Evolutionary conservation across 1,139 yeast genomes (phyloP).

Genomic region (Candida freyschussii): DNA sequence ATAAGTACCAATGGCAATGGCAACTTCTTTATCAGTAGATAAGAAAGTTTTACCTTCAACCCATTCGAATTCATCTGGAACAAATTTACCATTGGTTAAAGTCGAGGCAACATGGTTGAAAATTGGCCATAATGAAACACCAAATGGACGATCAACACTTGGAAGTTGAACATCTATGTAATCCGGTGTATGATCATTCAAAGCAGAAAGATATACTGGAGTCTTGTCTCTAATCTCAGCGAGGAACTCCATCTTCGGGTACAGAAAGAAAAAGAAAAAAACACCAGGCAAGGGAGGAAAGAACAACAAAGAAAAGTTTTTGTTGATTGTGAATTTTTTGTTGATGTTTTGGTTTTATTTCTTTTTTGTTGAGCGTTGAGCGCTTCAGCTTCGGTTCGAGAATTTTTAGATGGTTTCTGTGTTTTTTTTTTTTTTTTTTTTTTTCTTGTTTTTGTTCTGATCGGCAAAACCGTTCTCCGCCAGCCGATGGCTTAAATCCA

Average conservation of each 20-base stretch:
- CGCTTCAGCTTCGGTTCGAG: neutral
- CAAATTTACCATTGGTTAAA: slow-evolving; percentile 23
- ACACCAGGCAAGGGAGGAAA: neutral
- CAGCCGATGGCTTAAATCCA: too few species aligned
- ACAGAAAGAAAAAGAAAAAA: neutral
- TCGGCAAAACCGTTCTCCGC: too few species aligned
- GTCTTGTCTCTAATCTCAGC: slow-evolving; percentile 16
- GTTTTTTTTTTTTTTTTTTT: slow-evolving; percentile 2
- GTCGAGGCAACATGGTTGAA: slow-evolving; percentile 48
- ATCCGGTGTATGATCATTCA: slow-evolving; percentile 23
- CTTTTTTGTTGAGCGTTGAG: slow-evolving; percentile 1
- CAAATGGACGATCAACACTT: slow-evolving; percentile 79
- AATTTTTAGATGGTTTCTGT: neutral
- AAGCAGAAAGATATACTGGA: slow-evolving; percentile 17
- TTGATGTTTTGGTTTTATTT: slow-evolving; percentile 1
- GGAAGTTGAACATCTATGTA: slow-evolving; percentile 37
- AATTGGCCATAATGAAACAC: slow-evolving; percentile 84
- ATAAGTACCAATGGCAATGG: slow-evolving; percentile 59
- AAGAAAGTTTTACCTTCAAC: slow-evolving; percentile 60
- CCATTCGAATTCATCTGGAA: slow-evolving; percentile 72
- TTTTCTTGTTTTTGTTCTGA: slow-evolving; percentile 1
- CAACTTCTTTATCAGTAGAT: slow-evolving; percentile 64
- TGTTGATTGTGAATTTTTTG: too few species aligned
- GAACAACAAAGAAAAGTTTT: neutral
- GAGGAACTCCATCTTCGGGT: slow-evolving; percentile 12